phyloP scores from a whole-genome alignment of 2,329 filamentous ascomycete genomes.

The Amauroascus niger region DNA sequence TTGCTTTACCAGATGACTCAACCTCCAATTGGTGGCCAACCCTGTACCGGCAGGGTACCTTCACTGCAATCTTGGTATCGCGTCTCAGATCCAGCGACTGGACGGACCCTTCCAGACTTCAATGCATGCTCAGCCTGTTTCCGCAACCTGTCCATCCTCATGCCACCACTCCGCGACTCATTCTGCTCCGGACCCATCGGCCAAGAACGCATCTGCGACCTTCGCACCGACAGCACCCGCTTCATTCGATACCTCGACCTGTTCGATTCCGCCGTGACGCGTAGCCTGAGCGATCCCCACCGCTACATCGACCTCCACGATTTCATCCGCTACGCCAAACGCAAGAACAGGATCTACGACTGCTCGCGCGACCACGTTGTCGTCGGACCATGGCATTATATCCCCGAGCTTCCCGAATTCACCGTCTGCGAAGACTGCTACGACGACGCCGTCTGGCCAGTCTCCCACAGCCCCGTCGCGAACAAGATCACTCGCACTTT shows the following conservation, averaged over 20 bases:
- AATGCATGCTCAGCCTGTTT: conserved; percentile 66
- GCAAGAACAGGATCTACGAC: conserved; percentile 49
- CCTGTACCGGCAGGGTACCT: conserved; percentile 51
- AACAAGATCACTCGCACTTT: conserved; percentile 23
- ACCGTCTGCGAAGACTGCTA: conserved; percentile 85
- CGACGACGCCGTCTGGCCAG: conserved; percentile 65
- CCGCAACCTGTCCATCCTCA: conserved; percentile 59
- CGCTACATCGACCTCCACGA: conserved; percentile 46
- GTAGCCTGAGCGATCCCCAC: conserved; percentile 26
- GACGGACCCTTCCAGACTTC: conserved; percentile 59
- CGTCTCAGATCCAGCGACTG: conserved; percentile 57
- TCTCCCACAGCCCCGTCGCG: conserved; percentile 50
- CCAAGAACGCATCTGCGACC: conserved; percentile 53
- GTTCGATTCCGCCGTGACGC: conserved; percentile 45
- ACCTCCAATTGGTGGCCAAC: conserved; percentile 46
- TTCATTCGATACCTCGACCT: conserved; percentile 50
- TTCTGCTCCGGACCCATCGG: conserved; percentile 46
- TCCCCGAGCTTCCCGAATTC: conserved; percentile 64
- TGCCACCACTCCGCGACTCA: conserved; percentile 60
- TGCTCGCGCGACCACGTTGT: conserved; percentile 57
- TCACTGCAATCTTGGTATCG: conserved; percentile 62
- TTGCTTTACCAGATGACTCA: conserved; percentile 61
- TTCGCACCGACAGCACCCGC: conserved; percentile 53
- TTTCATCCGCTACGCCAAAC: conserved; percentile 55
- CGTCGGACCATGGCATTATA: conserved; percentile 64